Evolutionary conservation across 1,284 basidiomycete species (phyloP), one percentile per base, ranked within the genome.

Genomic region (Sporisorium scitamineum): DNA sequence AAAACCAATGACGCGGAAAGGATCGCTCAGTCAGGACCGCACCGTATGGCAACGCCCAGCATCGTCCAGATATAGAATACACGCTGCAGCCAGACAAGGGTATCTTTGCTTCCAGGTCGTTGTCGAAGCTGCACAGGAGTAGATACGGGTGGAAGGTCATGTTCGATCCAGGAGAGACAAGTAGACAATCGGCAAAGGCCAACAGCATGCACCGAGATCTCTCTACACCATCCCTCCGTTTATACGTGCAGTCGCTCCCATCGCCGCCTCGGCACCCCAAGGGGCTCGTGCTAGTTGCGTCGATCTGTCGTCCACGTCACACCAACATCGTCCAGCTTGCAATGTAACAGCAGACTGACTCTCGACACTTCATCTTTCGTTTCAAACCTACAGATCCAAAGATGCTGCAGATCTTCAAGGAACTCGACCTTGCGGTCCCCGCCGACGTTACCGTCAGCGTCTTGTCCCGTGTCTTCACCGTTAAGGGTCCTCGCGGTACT

Each of bases 321-420:
- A 24, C n/a, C 39, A 26, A 24, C 39, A 6, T 7, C 41, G 10
- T 20, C 27, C 29, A 34, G 5, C 29, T 29, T 18, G 26, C 6
- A 1, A n/a, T 10, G n/a, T 8, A 57, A 44, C 24, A 62, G 24
- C 48, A 26, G 27, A 51, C 58, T 54, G 45, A 63, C 55, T 42
- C 4, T 22, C 37, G 22, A 32, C 55, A 20, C 20, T 20, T 22
- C 37, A 42, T 29, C 48, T 39, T 16, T 31, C 24, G 18, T 50
- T 56, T 42, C 31, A 47, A 18, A 45, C 41, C 18, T 18, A 63
- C 72, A 75, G 67, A 74, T 63, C 56, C 50, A 54, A 75, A 68
- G 62, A 85, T 85, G 84, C 72, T 85, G 65, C 82, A 84, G 63
- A 80, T 85, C 76, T 85, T 78, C 81, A 85, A 85, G 83, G 84